Evolutionary conservation across 768 basidiomycete genomes (phyloP).

Genomic region (Amanita brunnescens): DNA sequence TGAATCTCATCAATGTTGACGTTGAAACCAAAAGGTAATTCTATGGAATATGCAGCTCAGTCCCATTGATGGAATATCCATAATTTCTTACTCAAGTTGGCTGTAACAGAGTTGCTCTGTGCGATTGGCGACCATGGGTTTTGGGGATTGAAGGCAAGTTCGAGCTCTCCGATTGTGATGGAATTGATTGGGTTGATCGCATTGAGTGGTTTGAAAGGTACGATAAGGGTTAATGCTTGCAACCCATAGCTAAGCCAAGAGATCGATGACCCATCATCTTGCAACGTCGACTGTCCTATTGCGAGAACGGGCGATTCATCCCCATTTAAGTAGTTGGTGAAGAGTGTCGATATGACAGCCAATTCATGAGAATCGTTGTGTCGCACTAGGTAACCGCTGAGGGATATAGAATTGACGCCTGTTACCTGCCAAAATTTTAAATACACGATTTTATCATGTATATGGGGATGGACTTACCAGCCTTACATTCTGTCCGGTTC

Average conservation of each 20-base stretch:
- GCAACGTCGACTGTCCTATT: slow-evolving; percentile 48
- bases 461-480: slow-evolving; percentile 33
- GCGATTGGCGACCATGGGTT: slow-evolving; percentile 51
- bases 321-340: slow-evolving; percentile 66
- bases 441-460: not conserved
- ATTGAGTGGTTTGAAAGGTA: slow-evolving; percentile 45
- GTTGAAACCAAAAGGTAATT: slow-evolving; percentile 64
- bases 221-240: slow-evolving; percentile 43
- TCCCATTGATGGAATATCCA: not conserved
- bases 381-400: slow-evolving; percentile 46
- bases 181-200: slow-evolving; percentile 55
- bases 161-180: slow-evolving; percentile 56
- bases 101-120: slow-evolving; percentile 50
- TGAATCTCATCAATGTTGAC: slow-evolving; percentile 50
- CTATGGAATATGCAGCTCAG: slow-evolving; percentile 22
- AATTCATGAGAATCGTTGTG: slow-evolving; percentile 41
- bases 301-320: slow-evolving; percentile 51
- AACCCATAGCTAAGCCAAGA: slow-evolving; percentile 64
- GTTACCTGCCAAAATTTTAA: slow-evolving; percentile 27
- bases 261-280: slow-evolving; percentile 44
- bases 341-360: slow-evolving; percentile 46
- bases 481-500: slow-evolving; percentile 39
- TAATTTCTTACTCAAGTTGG: slow-evolving; percentile 38
- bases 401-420: slow-evolving; percentile 48
- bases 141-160: slow-evolving; percentile 43